These are phyloP conservation scores for Tylopilus sp. DNA, from an alignment of 768 basidiomycete species.

Conservation along the genomic window DNA sequence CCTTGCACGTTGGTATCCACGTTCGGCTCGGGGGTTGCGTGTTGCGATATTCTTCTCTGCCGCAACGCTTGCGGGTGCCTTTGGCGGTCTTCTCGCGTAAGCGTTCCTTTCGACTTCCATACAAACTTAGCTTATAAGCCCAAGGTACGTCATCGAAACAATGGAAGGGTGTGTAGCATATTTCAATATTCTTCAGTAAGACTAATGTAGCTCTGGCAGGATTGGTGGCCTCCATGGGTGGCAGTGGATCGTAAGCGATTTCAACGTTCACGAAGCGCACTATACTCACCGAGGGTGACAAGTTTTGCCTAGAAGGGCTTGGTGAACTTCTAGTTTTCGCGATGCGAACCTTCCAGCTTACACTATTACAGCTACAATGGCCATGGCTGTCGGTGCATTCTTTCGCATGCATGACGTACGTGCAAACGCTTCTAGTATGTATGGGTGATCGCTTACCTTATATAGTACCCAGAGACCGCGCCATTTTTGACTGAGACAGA, in stretches of 20 bases:
- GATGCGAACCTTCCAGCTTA: neutral
- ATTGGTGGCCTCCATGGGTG: slow-evolving; percentile 31
- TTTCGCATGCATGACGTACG: slow-evolving; percentile 55
- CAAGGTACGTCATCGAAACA: slow-evolving; percentile 32
- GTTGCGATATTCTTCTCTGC: slow-evolving; percentile 65
- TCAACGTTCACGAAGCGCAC: neutral
- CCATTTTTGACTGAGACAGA: slow-evolving; percentile 48
- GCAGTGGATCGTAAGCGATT: slow-evolving; percentile 34
- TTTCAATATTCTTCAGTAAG: slow-evolving; percentile 2
- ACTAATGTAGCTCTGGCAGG: slow-evolving; percentile 5
- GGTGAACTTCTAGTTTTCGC: slow-evolving; percentile 9
- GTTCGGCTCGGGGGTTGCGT: slow-evolving; percentile 52
- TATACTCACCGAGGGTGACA: slow-evolving; percentile 3
- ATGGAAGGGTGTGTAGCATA: slow-evolving; percentile 31
- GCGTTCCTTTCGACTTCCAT: slow-evolving; percentile 8
- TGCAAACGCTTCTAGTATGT: neutral
- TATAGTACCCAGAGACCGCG: slow-evolving; percentile 55
- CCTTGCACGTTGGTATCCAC: slow-evolving; percentile 57
- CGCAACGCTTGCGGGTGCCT: slow-evolving; percentile 53
- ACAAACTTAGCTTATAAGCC: neutral
- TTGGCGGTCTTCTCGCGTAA: slow-evolving; percentile 47
- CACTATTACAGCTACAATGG: slow-evolving; percentile 17
- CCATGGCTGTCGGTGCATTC: slow-evolving; percentile 32
- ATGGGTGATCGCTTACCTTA: slow-evolving; percentile 1
- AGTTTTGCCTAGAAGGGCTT: slow-evolving; percentile 30